Percentiles rank a stretch among this genome's conserved stretches.
phyloP scores from a whole-genome alignment of 192 early-diverging fungal species.

The Coemansia nantahalensis region DNA sequence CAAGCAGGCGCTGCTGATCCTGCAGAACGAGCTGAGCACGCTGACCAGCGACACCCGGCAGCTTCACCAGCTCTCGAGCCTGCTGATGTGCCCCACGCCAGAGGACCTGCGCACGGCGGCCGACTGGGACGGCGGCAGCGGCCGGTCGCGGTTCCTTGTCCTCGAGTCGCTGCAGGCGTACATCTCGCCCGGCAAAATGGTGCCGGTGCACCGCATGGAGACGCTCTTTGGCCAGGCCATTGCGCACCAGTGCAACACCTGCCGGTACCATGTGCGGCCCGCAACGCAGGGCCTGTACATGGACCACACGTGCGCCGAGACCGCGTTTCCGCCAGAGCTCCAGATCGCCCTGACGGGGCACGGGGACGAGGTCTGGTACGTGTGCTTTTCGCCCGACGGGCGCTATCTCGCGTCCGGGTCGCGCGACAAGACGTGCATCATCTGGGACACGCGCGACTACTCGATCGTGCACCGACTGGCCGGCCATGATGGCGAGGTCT shows the following conservation, averaged over 20 bases:
- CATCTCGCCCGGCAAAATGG: conserved; percentile 79
- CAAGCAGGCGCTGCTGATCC: conserved; percentile 69
- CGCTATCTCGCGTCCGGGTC: conserved; percentile 88
- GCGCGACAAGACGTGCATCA: conserved; percentile 79
- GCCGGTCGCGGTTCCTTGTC: conserved; percentile 36
- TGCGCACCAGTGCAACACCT: conserved; percentile 67
- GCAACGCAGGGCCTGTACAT: conserved; percentile 28
- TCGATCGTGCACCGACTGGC: conserved; percentile 28
- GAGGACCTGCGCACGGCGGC: conserved; percentile 68
- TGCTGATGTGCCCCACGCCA: conserved; percentile 30
- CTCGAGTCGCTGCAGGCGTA: conserved; percentile 56
- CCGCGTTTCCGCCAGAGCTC: conserved; percentile 41
- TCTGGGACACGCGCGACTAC: conserved; percentile 77
- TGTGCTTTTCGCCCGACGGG: conserved; percentile 89
- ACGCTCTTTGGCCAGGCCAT: conserved; percentile 80
- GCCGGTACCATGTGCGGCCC: conserved; percentile 71
- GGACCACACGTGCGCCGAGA: conserved; percentile 42
- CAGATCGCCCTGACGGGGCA: conserved; percentile 67
- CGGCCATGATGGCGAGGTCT: conserved; percentile 71
- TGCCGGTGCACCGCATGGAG: conserved; percentile 84
- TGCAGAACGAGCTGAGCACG: conserved; percentile 79
- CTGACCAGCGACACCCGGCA: conserved; percentile 65
- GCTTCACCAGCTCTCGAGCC: conserved; percentile 68
- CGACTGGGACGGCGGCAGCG: conserved; percentile 78
- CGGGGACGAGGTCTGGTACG: conserved; percentile 93